These are phyloP conservation scores for Cladosporium colombiae DNA, from an alignment of 2,329 filamentous ascomycete genomes.

Conservation along the genomic window DNA sequence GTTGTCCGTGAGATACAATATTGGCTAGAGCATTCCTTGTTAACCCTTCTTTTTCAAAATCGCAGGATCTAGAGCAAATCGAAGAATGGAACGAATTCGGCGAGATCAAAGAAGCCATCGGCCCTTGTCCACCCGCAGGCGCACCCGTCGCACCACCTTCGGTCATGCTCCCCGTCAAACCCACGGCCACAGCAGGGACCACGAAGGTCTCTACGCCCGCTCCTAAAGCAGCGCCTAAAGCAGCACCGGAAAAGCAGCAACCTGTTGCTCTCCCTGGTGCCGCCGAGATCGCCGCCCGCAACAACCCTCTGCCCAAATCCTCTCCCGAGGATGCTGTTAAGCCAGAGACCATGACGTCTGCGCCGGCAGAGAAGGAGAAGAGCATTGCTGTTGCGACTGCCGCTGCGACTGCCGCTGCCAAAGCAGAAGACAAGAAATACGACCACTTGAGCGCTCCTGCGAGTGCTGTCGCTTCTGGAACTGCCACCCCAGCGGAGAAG, in stretches of 20 bases:
- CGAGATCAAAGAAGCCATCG: slow-evolving; percentile 84
- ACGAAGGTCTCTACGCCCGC: slow-evolving; percentile 20
- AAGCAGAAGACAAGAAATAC: slow-evolving; percentile 2
- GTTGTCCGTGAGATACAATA: slow-evolving; percentile 20
- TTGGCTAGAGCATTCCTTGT: background rate
- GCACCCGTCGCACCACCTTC: slow-evolving; percentile 32
- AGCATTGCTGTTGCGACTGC: slow-evolving; percentile 27
- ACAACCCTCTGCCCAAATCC: slow-evolving; percentile 20
- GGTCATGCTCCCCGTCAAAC: slow-evolving; percentile 24
- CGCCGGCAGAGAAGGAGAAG: slow-evolving; percentile 31
- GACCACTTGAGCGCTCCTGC: slow-evolving; percentile 32
- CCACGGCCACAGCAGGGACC: slow-evolving; percentile 25
- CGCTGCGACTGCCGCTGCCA: slow-evolving; percentile 18
- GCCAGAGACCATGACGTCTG: slow-evolving; percentile 33
- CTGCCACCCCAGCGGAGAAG: slow-evolving; percentile 36
- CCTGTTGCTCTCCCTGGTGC: slow-evolving; percentile 32
- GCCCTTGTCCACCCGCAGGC: slow-evolving; percentile 44
- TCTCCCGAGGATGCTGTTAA: slow-evolving; percentile 23
- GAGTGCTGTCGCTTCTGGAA: slow-evolving; percentile 33
- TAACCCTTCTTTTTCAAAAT: background rate
- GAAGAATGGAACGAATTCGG: slow-evolving; percentile 99
- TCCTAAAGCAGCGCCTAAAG: slow-evolving; percentile 20
- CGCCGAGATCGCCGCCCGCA: slow-evolving; percentile 33
- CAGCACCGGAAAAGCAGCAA: slow-evolving; percentile 18
- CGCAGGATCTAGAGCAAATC: slow-evolving; percentile 84